Base-by-base conservation (phyloP, 441 rosid species). In the Pelargonium myrrhifolium region DNA sequence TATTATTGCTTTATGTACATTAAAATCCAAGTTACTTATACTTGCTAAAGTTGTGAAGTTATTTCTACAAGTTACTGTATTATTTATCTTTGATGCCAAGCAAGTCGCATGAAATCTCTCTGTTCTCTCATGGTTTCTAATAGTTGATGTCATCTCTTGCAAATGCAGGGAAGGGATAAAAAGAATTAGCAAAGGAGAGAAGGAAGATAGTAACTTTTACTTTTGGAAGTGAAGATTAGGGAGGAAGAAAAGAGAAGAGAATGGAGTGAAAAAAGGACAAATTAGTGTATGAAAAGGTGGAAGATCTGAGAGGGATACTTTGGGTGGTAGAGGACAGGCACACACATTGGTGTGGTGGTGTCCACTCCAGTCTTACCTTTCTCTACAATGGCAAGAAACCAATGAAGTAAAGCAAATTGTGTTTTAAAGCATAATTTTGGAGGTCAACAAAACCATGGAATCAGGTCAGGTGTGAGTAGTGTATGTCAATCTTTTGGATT, bases 281-380 rank as follows among this genome's bases (percentile, higher is more conserved):
- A 69, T 66, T 42, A 55, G 26, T 31, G 78, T 63, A 65, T 51
- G 73, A 66, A 76, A 43, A 74, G 73, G 67, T 68, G 62, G 80
- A 59, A 75, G 80, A 87, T 85, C 83, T 81, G 2, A 74, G 84
- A 81, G 84, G 88, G 89, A 87, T 89, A 77, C 79, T 86, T 77
- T 92, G 86, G 81, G 87, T 72, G 62, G 60, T 77, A 75, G 71
- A 75, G 74, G 82, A 77, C 82, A 72, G 68, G 81, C 92, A 83
- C 77, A 37, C 72, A n/a, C n/a, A n/a, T n/a, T 81, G 79, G 81
- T 81, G 75, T 49, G 56, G 56, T 49, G 56, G 20, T n/a, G 56
- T 49, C n/a, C 15, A 11, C 53, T 80, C 89, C 77, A 75, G 78
- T 76, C 75, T 53, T 64, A 76, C 73, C 72, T 80, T 82, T n/a